phyloP scores from a whole-genome alignment of 1,139 yeast genomes.

The Pichia norvegensis region DNA sequence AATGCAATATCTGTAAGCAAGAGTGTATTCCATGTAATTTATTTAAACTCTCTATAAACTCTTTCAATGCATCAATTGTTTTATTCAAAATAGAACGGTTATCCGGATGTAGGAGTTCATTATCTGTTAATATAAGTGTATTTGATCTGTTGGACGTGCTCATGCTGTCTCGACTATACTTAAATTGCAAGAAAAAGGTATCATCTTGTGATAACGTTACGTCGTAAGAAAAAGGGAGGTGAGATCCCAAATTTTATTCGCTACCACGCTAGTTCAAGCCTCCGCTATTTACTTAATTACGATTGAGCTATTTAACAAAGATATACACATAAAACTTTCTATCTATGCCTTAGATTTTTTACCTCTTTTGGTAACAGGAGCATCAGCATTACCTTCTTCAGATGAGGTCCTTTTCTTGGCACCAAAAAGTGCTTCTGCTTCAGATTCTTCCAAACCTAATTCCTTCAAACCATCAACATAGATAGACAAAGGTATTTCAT shows the following conservation, averaged over 20 bases:
- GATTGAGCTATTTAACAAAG: no score
- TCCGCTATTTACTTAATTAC: neutral
- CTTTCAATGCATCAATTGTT: conserved; percentile 18
- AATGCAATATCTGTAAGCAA: conserved; percentile 22
- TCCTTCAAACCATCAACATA: conserved; percentile 77
- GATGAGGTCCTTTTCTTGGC: conserved; percentile 1
- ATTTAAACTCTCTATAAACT: conserved; percentile 11
- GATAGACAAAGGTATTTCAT: conserved; percentile 33
- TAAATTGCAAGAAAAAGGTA: no score
- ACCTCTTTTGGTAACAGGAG: neutral
- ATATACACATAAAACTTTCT: no score
- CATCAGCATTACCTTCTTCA: neutral
- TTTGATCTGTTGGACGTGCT: conserved; percentile 14
- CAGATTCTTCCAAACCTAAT: conserved; percentile 62
- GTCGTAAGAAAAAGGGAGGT: no score
- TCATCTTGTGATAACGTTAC: no score
- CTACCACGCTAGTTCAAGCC: no score
- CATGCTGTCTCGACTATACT: neutral
- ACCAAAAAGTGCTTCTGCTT: conserved; percentile 14
- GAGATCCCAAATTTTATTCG: no score
- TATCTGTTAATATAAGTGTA: conserved; percentile 25
- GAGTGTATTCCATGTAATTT: conserved; percentile 8
- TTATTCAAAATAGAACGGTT: conserved; percentile 19
- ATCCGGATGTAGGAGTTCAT: conserved; percentile 15
- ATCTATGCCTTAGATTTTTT: neutral